Conservation (phyloP, 176 grass and related monocot species). For the Rhynchospora pubera region DNA sequence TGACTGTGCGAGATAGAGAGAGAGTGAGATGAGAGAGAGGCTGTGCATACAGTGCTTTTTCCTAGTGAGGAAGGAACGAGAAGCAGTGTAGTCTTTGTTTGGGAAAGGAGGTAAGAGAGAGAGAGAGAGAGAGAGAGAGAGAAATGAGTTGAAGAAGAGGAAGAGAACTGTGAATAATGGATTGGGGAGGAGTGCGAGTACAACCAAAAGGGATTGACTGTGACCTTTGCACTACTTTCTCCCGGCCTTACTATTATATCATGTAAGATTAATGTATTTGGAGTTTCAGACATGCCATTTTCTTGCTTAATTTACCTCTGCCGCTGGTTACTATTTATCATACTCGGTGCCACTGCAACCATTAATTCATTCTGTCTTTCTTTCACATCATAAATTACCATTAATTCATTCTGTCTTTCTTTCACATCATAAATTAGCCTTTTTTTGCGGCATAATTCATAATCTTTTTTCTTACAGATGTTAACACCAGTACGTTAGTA, state of each 20-base stretch:
- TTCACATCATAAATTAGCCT: background rate
- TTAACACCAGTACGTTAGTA: background rate
- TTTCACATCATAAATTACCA: too few relatives aligned
- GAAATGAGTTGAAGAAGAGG: background rate
- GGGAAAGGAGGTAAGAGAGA: background rate
- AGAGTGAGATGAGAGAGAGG: background rate
- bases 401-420: background rate
- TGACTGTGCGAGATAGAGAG: background rate
- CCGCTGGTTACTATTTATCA: background rate
- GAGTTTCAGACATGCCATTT: background rate
- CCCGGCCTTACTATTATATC: background rate
- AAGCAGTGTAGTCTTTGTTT: background rate
- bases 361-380: too few relatives aligned
- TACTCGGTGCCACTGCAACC: background rate
- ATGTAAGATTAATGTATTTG: too few relatives aligned
- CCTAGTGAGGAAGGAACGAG: too few relatives aligned
- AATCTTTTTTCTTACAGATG: background rate
- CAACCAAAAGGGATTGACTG: slow-evolving; percentile 13
- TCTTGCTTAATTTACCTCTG: background rate
- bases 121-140: background rate
- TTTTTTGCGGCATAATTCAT: background rate
- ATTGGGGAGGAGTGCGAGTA: background rate
- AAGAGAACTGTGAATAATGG: slow-evolving; percentile 16
- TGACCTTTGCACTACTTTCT: slow-evolving; percentile 1
- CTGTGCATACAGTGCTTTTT: background rate